Evolutionary conservation across 495 filamentous ascomycete genomes (phyloP), one percentile per base, ranked within the genome.

Genomic region (Achaetomiella virescens): DNA sequence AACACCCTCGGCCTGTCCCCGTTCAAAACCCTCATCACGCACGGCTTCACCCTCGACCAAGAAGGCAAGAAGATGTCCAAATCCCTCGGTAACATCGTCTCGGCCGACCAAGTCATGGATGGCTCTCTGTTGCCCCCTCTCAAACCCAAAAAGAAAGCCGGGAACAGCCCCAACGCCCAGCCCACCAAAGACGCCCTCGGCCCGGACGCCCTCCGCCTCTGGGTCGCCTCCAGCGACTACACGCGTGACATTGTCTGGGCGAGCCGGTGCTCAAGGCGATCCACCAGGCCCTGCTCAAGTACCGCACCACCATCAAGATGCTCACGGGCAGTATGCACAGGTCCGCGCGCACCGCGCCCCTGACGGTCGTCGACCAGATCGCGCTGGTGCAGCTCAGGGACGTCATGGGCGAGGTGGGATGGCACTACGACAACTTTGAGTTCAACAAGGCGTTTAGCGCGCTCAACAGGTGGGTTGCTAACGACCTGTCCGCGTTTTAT

Each of bases 1-100:
- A 52, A 58, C 21, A 54, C 55, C 1, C 52, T 66, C 47, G 65
- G 65, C n/a, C 58, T 71, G 27, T 70, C 58, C 38, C 95, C 93
- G 0, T 99, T 90, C 76, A 86, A 82, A 55, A 86, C 81, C 29
- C 76, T 97, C 14, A 85, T 97, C 59, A 99, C 93, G 0, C 93
- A 99, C 66, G 93, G 93, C 0, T 99, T 99, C 63, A 91, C 88
- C 3, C 77, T 99, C 1, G 92, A 97, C 59, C 79, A 88, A 55
- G 71, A 86, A 11, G 92, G 92, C 21, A 89, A 86, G 58, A 99
- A 99, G 67, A 99, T 99, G 93, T 96, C 90, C 68, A 99, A 99
- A 69, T 96, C 90, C 2, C 74, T 96, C 15, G 93, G 95, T n/a
- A 97, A 99, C 65, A 80, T 86, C 42, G 82, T 97, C 52, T 77